A percentile compares a stretch with the other conserved stretches of the same genome.
phyloP scores from a whole-genome alignment of 1,284 basidiomycete species.

The Phylloboletellus chloephorus region DNA sequence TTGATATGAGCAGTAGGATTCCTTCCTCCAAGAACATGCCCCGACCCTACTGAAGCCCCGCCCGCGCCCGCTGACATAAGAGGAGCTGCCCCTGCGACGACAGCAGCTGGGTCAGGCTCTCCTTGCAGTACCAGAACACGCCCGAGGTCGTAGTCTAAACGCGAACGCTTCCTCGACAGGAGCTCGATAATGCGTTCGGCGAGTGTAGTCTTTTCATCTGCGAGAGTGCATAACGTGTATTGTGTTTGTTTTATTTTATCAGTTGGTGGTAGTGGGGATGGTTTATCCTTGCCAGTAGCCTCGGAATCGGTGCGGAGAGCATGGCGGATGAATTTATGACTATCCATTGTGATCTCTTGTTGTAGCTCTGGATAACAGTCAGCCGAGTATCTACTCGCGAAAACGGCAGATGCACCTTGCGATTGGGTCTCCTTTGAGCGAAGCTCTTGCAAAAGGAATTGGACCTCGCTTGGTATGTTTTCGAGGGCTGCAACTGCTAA shows the following conservation, averaged over 20 bases:
- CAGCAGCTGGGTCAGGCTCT: constrained; percentile 37
- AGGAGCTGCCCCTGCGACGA: constrained; percentile 21
- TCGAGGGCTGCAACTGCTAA: constrained; percentile 49
- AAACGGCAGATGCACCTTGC: constrained; percentile 38
- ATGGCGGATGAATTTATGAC: constrained; percentile 49
- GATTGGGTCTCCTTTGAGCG: constrained; percentile 49
- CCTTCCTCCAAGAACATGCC: constrained; percentile 31
- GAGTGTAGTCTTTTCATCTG: constrained; percentile 51
- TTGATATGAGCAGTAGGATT: constrained; percentile 44
- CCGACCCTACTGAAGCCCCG: constrained; percentile 20
- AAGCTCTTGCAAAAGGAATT: constrained; percentile 68
- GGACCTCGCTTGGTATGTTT: constrained; percentile 70
- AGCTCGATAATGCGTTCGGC: constrained; percentile 51
- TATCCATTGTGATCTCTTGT: constrained; percentile 51
- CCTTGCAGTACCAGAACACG: constrained; percentile 53
- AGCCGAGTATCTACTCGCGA: not conserved
- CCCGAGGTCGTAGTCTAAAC: constrained; percentile 52
- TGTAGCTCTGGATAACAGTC: constrained; percentile 40
- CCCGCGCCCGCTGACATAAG: constrained; percentile 18
- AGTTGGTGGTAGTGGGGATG: constrained; percentile 28
- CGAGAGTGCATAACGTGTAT: constrained; percentile 35
- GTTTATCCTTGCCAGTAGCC: constrained; percentile 21
- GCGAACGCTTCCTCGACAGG: constrained; percentile 46
- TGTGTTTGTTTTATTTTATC: constrained; percentile 29
- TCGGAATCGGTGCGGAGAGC: constrained; percentile 35